Conservation (phyloP, 805 yeast species). For the Kazachstania bromeliacearum region DNA sequence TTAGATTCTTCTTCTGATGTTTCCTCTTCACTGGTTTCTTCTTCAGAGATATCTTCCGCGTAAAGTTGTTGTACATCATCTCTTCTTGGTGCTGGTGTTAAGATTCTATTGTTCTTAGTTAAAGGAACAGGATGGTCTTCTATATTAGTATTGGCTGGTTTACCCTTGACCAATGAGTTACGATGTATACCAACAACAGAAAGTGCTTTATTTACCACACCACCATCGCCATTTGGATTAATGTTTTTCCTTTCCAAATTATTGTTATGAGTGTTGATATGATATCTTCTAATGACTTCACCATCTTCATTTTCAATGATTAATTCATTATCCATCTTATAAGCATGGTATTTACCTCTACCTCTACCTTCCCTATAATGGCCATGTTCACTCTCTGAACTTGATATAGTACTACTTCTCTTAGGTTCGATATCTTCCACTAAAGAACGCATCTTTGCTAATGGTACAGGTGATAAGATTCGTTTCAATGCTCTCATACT, state of each 20-base stretch:
- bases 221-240: slow-evolving; percentile 19
- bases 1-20: slow-evolving; percentile 9
- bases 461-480: slow-evolving; percentile 15
- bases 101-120: slow-evolving; percentile 5
- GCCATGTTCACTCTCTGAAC: neutral
- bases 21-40: slow-evolving; percentile 1
- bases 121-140: slow-evolving; percentile 1
- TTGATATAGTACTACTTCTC: slow-evolving; percentile 1
- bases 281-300: slow-evolving; percentile 77
- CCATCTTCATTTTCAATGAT: slow-evolving; percentile 88
- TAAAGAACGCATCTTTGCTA: slow-evolving; percentile 15
- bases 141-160: neutral
- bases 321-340: slow-evolving; percentile 65
- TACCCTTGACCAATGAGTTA: slow-evolving; percentile 2
- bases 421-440: slow-evolving; percentile 7
- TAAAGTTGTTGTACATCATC: neutral
- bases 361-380: neutral
- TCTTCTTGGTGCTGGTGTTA: slow-evolving; percentile 8
- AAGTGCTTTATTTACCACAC: slow-evolving; percentile 40
- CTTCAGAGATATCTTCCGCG: slow-evolving; percentile 1
- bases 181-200: slow-evolving; percentile 45
- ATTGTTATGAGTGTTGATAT: slow-evolving; percentile 47
- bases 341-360: slow-evolving; percentile 45
- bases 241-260: slow-evolving; percentile 4
- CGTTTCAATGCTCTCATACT: slow-evolving; percentile 27